phyloP scores from a whole-genome alignment of 208 protist species.

The Herpetomonas tarakana region DNA sequence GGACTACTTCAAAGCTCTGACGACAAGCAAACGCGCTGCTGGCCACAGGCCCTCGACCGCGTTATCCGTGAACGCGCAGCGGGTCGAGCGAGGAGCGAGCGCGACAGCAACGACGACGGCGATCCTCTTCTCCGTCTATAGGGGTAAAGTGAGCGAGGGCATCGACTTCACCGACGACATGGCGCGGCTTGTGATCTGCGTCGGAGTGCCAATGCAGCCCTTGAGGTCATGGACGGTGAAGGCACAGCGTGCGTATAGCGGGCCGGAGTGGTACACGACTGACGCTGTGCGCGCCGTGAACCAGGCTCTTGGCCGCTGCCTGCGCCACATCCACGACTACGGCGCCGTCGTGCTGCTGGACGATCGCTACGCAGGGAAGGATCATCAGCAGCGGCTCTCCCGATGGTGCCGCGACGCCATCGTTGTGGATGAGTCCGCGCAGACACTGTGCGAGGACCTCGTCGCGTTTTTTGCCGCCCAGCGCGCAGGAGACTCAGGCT shows the following conservation, averaged over 20 bases:
- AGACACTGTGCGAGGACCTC: conserved; percentile 11
- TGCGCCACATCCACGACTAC: conserved; percentile 93
- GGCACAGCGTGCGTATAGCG: conserved; percentile 63
- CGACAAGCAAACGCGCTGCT: conserved; percentile 19
- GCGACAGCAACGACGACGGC: conserved; percentile 7
- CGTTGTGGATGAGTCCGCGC: conserved; percentile 19
- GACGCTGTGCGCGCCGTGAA: conserved; percentile 94
- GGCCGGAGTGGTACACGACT: conserved; percentile 87
- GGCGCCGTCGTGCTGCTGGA: conserved; percentile 94
- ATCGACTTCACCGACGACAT: conserved; percentile 94
- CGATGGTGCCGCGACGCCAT: conserved; percentile 54
- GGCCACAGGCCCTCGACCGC: neutral
- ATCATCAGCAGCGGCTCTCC: conserved; percentile 34
- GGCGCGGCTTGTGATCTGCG: conserved; percentile 93
- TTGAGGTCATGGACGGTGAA: conserved; percentile 51
- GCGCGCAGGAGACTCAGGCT: neutral
- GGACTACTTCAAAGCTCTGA: conserved; percentile 15
- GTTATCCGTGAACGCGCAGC: neutral
- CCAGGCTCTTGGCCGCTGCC: conserved; percentile 95
- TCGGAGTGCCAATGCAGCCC: conserved; percentile 85
- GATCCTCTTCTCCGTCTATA: conserved; percentile 92
- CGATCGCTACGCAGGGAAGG: conserved; percentile 61
- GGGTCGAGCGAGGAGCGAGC: neutral
- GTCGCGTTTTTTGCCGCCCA: conserved; percentile 3
- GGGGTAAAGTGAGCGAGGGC: conserved; percentile 95